Base-by-base conservation (phyloP, 768 basidiomycete species). In the Hygrophorus russula region DNA sequence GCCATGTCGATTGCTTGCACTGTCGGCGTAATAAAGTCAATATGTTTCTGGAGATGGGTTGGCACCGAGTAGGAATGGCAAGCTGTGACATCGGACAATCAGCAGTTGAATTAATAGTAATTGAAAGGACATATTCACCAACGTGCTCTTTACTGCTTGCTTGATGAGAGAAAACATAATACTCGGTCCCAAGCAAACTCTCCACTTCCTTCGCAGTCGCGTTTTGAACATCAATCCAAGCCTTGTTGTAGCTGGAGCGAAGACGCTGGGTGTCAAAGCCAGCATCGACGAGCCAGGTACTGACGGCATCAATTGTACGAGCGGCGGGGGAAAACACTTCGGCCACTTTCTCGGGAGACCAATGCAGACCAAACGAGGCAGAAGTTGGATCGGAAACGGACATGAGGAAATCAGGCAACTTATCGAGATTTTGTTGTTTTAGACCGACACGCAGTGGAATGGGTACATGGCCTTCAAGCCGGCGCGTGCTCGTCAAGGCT, bases 381-480 rank as follows among this genome's bases (percentile, higher is more conserved):
- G 61, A 63, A 14, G 45, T 36, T 3, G 66, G 66, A 44, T 66
- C 55, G 3, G 65, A 60, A 6, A 66, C 54, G 5, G 60, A 51
- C 28, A 60, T 46, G 33, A 67, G 55, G 12, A 54, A 45, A 6
- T 54, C 51, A 4, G 61, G 56, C 19, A 64, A 53, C 7, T 42
- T 34, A n/a, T 59, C 51, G 14, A 62, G 49, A 49, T 64, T 60
- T 13, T 44, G 44, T 49, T 66, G 66, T 38, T 56, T 58, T 29
- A 68, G 56, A 2, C 52, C 62, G 31, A 66, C 55, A 19, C 58
- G 57, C 11, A 66, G 50, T 1, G 61, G 63, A n/a, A 64, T 46
- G 19, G 43, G 28, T 2, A 53, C 47, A 40, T 55, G 44, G 13
- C 45, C 41, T 37, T 56, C 54, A 17, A 57, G 54, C 6, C 53